phyloP scores from a whole-genome alignment of 2,329 filamentous ascomycete species.

The Decorospora gaudefroyi region DNA sequence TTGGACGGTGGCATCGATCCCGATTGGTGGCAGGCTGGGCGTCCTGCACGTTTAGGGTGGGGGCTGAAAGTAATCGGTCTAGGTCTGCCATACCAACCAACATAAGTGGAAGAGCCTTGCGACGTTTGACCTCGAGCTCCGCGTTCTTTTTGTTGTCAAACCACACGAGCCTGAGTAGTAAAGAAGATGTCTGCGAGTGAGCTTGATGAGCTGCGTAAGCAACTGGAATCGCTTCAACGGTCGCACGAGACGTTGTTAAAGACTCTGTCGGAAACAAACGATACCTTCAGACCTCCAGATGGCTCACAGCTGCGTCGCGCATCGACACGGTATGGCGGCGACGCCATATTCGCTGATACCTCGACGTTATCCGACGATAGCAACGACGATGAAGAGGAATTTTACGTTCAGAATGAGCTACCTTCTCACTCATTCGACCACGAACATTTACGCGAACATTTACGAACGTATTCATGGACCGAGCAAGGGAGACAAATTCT shows the following conservation, averaged over 20 bases:
- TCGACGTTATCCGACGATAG: slow-evolving; percentile 45
- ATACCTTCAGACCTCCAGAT: slow-evolving; percentile 33
- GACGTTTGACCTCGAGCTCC: neutral
- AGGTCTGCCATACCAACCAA: slow-evolving; percentile 7
- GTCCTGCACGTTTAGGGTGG: slow-evolving; percentile 23
- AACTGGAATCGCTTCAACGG: slow-evolving; percentile 40
- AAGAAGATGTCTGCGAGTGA: slow-evolving; percentile 34
- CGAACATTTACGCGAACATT: slow-evolving; percentile 52
- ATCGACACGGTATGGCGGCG: slow-evolving; percentile 27
- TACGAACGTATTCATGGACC: slow-evolving; percentile 52
- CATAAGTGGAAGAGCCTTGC: slow-evolving; percentile 7
- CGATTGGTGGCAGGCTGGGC: slow-evolving; percentile 25
- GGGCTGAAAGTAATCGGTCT: slow-evolving; percentile 18
- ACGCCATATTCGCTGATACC: slow-evolving; percentile 40
- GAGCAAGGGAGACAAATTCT: slow-evolving; percentile 50
- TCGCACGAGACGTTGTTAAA: slow-evolving; percentile 41
- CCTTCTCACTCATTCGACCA: slow-evolving; percentile 49
- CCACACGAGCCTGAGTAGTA: too few relatives aligned
- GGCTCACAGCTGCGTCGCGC: slow-evolving; percentile 28
- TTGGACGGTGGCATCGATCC: slow-evolving; percentile 20
- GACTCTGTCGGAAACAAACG: slow-evolving; percentile 37
- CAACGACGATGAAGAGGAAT: slow-evolving; percentile 45
- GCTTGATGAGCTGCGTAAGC: slow-evolving; percentile 41
- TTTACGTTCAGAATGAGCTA: slow-evolving; percentile 49
- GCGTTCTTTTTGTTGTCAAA: neutral